Conservation (phyloP, 306 rosid species). For the Corylus heterophylla region DNA sequence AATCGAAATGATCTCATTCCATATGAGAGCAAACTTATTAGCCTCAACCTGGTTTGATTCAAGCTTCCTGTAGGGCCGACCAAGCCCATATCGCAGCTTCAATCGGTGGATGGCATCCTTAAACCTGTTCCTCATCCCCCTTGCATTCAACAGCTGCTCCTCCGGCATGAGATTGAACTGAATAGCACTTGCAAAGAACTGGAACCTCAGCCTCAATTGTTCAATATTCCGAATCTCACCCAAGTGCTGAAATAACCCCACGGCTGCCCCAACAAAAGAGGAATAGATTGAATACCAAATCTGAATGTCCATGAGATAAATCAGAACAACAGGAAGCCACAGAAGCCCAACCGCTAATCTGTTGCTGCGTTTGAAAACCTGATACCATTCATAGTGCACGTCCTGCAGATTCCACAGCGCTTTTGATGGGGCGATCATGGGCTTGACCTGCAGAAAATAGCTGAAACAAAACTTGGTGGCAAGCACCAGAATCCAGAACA, state of each 20-base stretch:
- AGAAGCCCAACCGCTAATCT: conserved; percentile 65
- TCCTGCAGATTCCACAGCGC: conserved; percentile 40
- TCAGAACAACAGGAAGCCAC: conserved; percentile 88
- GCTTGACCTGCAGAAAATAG: conserved; percentile 86
- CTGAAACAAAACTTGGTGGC: conserved; percentile 83
- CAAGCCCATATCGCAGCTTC: conserved; percentile 94
- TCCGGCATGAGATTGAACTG: conserved; percentile 97
- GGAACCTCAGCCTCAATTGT: conserved; percentile 90
- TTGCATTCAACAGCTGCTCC: conserved; percentile 79
- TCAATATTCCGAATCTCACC: conserved; percentile 93
- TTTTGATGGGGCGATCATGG: conserved; percentile 78
- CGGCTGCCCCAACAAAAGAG: conserved; percentile 78
- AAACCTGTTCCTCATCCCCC: conserved; percentile 79
- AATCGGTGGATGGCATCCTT: conserved; percentile 86
- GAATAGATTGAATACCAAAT: conserved; percentile 93
- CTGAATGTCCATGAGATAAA: conserved; percentile 93
- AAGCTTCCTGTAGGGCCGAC: conserved; percentile 83
- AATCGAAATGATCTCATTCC: conserved; percentile 86
- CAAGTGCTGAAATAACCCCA: conserved; percentile 85
- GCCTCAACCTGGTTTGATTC: conserved; percentile 92
- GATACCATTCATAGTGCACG: conserved; percentile 66
- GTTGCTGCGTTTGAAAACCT: conserved; percentile 52
- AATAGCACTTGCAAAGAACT: conserved; percentile 93
- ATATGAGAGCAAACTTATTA: conserved; percentile 83
- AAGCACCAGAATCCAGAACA: conserved; percentile 84